A percentile compares a stretch with the other conserved stretches of the same genome.
These are phyloP conservation scores for Citrullus colocynthis DNA, from an alignment of 306 rosid genomes.

Conservation along the genomic window DNA sequence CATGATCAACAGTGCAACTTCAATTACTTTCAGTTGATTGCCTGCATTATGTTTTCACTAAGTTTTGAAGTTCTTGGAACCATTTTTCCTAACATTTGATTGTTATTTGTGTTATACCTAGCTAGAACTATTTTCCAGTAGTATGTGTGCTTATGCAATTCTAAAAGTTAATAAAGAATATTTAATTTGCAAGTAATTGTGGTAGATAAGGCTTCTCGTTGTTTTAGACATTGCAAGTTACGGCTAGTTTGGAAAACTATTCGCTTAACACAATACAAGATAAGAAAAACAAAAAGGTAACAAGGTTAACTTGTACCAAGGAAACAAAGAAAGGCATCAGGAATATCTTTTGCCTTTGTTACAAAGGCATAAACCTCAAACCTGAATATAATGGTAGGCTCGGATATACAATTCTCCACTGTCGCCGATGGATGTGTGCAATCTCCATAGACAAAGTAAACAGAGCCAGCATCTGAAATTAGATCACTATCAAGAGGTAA, in stretches of 20 bases:
- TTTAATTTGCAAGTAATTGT: too few relatives aligned
- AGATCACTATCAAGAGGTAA: slow-evolving; percentile 27
- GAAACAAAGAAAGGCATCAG: not conserved
- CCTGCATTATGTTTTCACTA: too few relatives aligned
- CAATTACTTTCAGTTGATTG: too few relatives aligned
- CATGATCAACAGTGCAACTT: too few relatives aligned
- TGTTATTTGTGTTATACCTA: too few relatives aligned
- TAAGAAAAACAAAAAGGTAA: not conserved
- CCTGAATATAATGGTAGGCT: slow-evolving; percentile 72
- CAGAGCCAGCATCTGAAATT: slow-evolving; percentile 56
- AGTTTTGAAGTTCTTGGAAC: too few relatives aligned
- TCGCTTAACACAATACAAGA: not conserved
- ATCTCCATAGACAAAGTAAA: slow-evolving; percentile 75
- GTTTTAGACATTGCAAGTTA: not conserved
- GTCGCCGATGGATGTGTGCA: slow-evolving; percentile 58
- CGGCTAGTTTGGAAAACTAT: not conserved
- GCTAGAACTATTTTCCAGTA: too few relatives aligned
- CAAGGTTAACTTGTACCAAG: not conserved
- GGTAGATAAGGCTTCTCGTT: too few relatives aligned
- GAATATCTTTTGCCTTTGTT: not conserved
- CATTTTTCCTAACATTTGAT: too few relatives aligned
- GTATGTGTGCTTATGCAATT: too few relatives aligned
- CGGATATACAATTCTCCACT: slow-evolving; percentile 32
- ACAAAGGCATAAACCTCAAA: not conserved
- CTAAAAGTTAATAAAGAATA: too few relatives aligned